phyloP scores from a whole-genome alignment of 2,329 filamentous ascomycete species.

The Aspergillus cejpii region DNA sequence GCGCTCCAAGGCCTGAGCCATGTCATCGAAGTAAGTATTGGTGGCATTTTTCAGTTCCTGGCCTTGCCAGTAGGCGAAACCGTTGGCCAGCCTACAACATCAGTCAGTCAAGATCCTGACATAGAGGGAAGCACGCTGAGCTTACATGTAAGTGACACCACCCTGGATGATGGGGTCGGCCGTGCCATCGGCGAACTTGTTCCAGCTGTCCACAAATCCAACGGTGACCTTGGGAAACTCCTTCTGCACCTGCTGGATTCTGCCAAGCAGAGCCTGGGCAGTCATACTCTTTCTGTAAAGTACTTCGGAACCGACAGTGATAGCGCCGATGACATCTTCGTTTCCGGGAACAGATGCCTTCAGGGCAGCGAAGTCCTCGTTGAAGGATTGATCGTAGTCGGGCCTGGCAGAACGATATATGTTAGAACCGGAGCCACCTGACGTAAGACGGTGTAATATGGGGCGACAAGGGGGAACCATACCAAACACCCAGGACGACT shows the following conservation, averaged over 20 bases:
- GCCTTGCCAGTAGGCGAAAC: slow-evolving; percentile 68
- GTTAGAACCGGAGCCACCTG: background rate
- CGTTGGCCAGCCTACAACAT: slow-evolving; percentile 52
- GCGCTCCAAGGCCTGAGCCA: slow-evolving; percentile 56
- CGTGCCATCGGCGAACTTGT: slow-evolving; percentile 63
- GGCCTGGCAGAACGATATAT: slow-evolving; percentile 41
- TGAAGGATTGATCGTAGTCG: slow-evolving; percentile 56
- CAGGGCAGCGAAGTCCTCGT: slow-evolving; percentile 55
- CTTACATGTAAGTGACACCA: slow-evolving; percentile 54
- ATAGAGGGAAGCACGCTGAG: background rate
- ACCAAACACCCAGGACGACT: slow-evolving; percentile 66
- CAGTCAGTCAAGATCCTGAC: background rate
- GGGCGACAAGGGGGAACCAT: slow-evolving; percentile 19
- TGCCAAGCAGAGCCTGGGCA: slow-evolving; percentile 52
- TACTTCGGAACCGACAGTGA: slow-evolving; percentile 65
- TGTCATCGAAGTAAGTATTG: slow-evolving; percentile 60
- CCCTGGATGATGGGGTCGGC: slow-evolving; percentile 56
- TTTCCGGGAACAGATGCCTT: slow-evolving; percentile 39
- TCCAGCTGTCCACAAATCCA: slow-evolving; percentile 67
- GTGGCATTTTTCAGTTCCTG: slow-evolving; percentile 53
- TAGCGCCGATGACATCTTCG: slow-evolving; percentile 57
- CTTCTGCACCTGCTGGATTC: slow-evolving; percentile 56
- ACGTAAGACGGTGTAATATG: background rate
- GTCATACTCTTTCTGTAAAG: slow-evolving; percentile 64
- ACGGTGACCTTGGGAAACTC: slow-evolving; percentile 52